Base-by-base conservation (phyloP, 2,329 filamentous ascomycete species). In the Penicillium freii region DNA sequence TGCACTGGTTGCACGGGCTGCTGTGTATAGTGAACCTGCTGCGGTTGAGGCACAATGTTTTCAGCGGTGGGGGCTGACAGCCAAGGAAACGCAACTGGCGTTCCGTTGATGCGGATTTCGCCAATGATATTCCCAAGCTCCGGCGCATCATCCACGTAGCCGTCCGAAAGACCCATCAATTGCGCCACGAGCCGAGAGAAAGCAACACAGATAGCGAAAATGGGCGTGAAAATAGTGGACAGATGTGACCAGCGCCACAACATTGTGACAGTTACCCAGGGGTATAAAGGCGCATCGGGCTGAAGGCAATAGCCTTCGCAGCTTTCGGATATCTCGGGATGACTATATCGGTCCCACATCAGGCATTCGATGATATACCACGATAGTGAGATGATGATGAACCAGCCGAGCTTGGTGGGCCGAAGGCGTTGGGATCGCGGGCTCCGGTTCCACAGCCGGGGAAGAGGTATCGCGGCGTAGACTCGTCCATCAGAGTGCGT, bases 251-350 rank as follows among this genome's bases (percentile, higher is more conserved):
- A 79, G 25, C 77, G 76, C 70, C 71, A 82, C 3, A 84, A 56
- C 66, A 86, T 75, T 3, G 82, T 85, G 3, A 82, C 81, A 5
- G 84, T 75, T 5, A 84, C 82, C 58, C 79, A 83, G 0, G 84
- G 84, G 50, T 79, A 82, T 23, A 73, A 66, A 0, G 84, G 84
- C 10, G 81, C 81, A 59, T 83, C 73, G 21, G 77, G 77, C 43
- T 78, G 73, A 34, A 83, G 72, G 52, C 80, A 81, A 58, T 79
- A 82, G 23, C 79, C 80, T 36, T 75, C 70, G 62, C 83, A 84
- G 8, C 66, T 74, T 13, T 71, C 63, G 5, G 81, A 79, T 57
- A 81, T 79, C 8, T 72, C 60, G 3, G 79, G 80, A 47, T 82
- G 80, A 65, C 80, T 83, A 69, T 81, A 84, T 29, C 76, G 70